Evolutionary conservation across 1,284 basidiomycete genomes (phyloP).

Genomic region (Ganoderma multipileum): DNA sequence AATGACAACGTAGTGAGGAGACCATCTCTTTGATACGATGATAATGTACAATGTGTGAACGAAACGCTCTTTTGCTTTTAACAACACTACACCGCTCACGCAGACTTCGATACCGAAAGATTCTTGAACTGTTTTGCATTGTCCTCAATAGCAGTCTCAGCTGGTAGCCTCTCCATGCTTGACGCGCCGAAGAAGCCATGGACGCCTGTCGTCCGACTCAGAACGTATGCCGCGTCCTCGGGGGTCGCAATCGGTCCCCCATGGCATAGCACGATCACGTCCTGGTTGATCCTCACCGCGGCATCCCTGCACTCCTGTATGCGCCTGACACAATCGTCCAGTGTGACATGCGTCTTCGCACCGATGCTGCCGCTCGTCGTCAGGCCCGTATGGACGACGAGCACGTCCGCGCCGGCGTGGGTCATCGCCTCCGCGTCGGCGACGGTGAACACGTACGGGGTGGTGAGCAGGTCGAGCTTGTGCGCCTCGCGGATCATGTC

Average conservation of each 20-base stretch:
- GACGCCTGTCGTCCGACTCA: conserved; percentile 30
- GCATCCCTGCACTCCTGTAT: conserved; percentile 35
- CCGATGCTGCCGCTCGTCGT: conserved; percentile 36
- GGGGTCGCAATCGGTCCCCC: conserved; percentile 33
- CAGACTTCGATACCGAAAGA: not conserved
- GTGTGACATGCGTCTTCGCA: conserved; percentile 32
- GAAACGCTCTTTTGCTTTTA: not conserved
- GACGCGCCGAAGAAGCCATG: conserved; percentile 38
- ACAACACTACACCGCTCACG: not conserved
- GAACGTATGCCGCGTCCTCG: conserved; percentile 33
- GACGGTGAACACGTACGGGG: conserved; percentile 33
- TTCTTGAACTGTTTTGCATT: conserved; percentile 34
- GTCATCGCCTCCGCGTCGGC: conserved; percentile 33
- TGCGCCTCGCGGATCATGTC: conserved; percentile 35
- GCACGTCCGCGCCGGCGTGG: conserved; percentile 33
- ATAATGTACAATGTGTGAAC: not conserved
- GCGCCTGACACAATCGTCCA: conserved; percentile 32
- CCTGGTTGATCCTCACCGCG: conserved; percentile 29
- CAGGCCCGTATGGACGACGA: conserved; percentile 38
- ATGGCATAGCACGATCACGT: conserved; percentile 34
- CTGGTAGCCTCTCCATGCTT: conserved; percentile 35
- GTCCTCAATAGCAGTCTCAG: conserved; percentile 33
- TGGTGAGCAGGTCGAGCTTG: conserved; percentile 33
- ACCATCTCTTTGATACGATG: not conserved
- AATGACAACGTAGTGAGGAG: too few relatives aligned